Evolutionary conservation across 169 alveolate genomes (phyloP).

Genomic region (Plasmodium relictum): DNA sequence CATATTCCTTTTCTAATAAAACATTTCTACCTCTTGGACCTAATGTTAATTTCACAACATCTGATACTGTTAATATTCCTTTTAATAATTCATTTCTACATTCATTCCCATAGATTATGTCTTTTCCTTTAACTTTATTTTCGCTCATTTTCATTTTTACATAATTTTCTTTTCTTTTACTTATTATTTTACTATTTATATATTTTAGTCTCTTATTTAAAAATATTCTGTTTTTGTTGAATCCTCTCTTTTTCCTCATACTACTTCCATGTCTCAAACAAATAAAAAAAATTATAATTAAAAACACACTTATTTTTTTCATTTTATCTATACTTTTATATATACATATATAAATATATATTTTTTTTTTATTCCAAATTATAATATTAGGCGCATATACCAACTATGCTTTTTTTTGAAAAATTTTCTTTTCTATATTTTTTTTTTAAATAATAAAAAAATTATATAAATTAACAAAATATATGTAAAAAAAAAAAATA

Average conservation of each 20-base stretch:
- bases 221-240: constrained; percentile 2
- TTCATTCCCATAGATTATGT: constrained; percentile 86
- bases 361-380: no score
- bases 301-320: constrained; percentile 2
- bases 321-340: neutral
- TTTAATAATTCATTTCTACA: constrained; percentile 88
- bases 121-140: constrained; percentile 79
- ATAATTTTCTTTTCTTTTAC: constrained; percentile 71
- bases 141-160: constrained; percentile 59
- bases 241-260: constrained; percentile 11
- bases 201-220: constrained; percentile 35
- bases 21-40: constrained; percentile 94
- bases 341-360: no score
- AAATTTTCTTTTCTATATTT: no score
- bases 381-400: no score
- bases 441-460: no score
- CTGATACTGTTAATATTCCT: constrained; percentile 89
- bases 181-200: constrained; percentile 63
- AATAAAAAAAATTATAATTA: constrained; percentile 5
- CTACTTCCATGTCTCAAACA: constrained; percentile 12
- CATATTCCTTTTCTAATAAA: constrained; percentile 91
- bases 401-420: no score
- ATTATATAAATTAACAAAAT: no score
- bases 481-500: no score
- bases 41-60: constrained; percentile 90